Evolutionary conservation across 225 moss, liverwort and hornwort species (phyloP).

Genomic region (Physcomitrium patens): DNA sequence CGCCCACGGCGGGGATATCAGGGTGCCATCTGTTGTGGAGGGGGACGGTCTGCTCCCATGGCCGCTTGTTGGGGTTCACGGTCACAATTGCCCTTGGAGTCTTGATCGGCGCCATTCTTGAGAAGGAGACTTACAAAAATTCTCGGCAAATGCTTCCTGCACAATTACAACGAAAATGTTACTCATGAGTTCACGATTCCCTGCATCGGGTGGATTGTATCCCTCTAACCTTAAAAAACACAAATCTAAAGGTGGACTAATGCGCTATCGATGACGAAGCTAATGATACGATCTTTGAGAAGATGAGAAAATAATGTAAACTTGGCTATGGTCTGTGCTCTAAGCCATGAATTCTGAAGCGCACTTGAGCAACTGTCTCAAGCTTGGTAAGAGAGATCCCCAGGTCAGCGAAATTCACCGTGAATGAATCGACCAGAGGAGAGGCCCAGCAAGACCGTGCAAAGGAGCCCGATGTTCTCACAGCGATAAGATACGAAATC

Average conservation of each 20-base stretch:
- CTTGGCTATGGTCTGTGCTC: background rate
- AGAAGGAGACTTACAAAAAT: background rate
- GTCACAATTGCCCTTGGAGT: constrained; percentile 66
- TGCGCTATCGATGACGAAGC: no score
- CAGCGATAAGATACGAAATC: background rate
- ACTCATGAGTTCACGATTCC: background rate
- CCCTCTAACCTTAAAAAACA: background rate
- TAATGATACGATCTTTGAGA: background rate
- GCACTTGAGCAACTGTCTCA: no score
- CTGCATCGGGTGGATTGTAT: background rate
- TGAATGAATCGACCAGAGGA: background rate
- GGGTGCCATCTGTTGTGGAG: constrained; percentile 93
- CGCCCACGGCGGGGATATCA: constrained; percentile 73
- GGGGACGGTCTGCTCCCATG: constrained; percentile 68
- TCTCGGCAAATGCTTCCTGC: constrained; percentile 17
- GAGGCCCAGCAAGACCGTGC: background rate
- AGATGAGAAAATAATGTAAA: background rate
- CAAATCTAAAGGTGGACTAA: no score
- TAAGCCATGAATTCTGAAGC: background rate
- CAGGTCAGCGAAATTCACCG: background rate
- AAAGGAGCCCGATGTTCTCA: background rate
- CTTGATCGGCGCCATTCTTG: constrained; percentile 65
- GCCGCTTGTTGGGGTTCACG: constrained; percentile 70
- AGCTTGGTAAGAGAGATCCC: background rate
- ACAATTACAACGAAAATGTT: background rate